Evolutionary conservation across 2,329 filamentous ascomycete genomes (phyloP), one percentile per base, ranked within the genome.

Genomic region (Pseudopyricularia cyperi): DNA sequence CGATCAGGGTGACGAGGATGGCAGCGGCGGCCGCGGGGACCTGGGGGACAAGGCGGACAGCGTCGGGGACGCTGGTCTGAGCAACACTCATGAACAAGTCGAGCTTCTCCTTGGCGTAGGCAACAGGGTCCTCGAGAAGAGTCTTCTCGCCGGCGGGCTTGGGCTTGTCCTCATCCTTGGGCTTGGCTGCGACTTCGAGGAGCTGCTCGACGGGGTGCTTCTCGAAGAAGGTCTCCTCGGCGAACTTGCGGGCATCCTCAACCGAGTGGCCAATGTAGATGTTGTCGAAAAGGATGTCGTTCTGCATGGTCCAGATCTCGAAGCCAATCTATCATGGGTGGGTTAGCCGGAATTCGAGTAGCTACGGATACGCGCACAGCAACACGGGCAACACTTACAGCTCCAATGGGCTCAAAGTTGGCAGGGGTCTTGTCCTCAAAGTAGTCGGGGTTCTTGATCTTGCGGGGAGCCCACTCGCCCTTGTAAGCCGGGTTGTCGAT

Each of bases 301-400:
- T 95, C 74, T 96, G 91, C 93, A 98, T 98, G 63, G 93, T 97
- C 93, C 93, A 98, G 74, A 98, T 91, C 73, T 98, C 93, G 65
- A 97, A 97, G 62, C 93, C 93, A 73, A 97, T 90, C 86, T 89
- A 64, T 19, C 47, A 52, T 32, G 8, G 54, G 56, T n/a, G 34
- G 26, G 51, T 58, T 55, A 64, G 61, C 57, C 51, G 55, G 48
- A 2, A 17, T 32, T 48, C 22, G 12, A 11, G 7, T 12, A 11
- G 12, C 4, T 11, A 7, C 39, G 22, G 12, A 8, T 32, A 11
- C 24, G 14, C 24, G 17, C 8, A 14, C 22, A 33, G 28, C 4
- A 11, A 46, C 24, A 46, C 9, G 34, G 8, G 32, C 32, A 44
- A 14, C 53, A 86, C 85, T 83, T 78, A 90, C 86, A 75, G 89